phyloP scores from a whole-genome alignment of 129 eudicot genomes.

The Centella asiatica region DNA sequence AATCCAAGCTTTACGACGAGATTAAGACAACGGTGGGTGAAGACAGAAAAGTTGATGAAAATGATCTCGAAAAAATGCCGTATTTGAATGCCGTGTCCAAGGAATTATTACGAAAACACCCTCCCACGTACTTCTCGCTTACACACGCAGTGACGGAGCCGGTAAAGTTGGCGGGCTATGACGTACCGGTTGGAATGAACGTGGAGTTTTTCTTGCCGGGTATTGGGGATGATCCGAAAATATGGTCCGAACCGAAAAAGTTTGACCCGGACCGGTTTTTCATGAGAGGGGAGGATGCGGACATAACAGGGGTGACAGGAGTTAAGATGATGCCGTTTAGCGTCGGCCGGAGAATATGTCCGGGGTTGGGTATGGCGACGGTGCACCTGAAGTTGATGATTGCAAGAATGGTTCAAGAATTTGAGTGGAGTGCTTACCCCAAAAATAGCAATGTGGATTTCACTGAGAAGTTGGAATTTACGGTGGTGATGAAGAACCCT shows the following conservation, averaged over 20 bases:
- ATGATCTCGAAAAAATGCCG: constrained; percentile 54
- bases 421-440: constrained; percentile 72
- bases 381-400: constrained; percentile 63
- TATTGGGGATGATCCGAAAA: constrained; percentile 61
- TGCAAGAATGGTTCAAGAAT: constrained; percentile 82
- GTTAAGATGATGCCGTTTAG: constrained; percentile 84
- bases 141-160: constrained; percentile 74
- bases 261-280: constrained; percentile 84
- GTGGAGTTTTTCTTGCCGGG: constrained; percentile 72
- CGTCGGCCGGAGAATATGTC: constrained; percentile 78
- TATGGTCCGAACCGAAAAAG: constrained; percentile 54
- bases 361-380: constrained; percentile 75
- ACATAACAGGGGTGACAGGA: constrained; percentile 56
- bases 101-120: constrained; percentile 73
- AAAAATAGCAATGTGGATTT: constrained; percentile 60
- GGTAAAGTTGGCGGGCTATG: constrained; percentile 57
- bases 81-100: constrained; percentile 66
- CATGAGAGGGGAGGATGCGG: constrained; percentile 52
- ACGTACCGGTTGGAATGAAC: constrained; percentile 44
- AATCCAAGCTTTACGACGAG: constrained; percentile 43
- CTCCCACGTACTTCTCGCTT: constrained; percentile 69
- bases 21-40: constrained; percentile 38
- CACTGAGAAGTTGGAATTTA: constrained; percentile 66
- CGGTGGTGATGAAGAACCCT: constrained; percentile 75
- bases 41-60: constrained; percentile 37